These are phyloP conservation scores for Tetraselmis striata DNA, from an alignment of 139 green algal species.

Conservation along the genomic window DNA sequence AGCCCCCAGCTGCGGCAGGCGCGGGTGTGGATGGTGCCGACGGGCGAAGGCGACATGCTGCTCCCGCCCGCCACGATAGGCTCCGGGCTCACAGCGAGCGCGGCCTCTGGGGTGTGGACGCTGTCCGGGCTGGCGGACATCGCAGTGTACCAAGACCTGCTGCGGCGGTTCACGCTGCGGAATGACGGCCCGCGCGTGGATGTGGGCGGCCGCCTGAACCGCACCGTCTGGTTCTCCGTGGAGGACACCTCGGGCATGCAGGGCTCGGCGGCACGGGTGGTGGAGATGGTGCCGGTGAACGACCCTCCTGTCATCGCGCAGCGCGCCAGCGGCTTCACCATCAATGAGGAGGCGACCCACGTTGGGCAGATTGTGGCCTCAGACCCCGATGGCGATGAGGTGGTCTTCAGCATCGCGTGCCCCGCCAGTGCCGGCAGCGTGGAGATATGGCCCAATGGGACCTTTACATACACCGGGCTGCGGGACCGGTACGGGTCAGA, in stretches of 20 bases:
- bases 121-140: background rate
- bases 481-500: background rate
- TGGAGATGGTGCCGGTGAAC: background rate
- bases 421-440: background rate
- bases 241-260: background rate
- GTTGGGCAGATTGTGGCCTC: background rate
- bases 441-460: background rate
- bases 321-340: background rate
- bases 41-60: background rate
- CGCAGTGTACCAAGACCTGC: background rate
- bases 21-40: background rate
- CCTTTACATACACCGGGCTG: background rate
- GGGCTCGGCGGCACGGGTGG: too few relatives aligned
- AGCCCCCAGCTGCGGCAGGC: background rate
- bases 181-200: background rate
- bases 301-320: background rate
- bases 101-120: background rate
- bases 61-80: background rate
- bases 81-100: background rate
- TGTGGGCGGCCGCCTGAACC: background rate
- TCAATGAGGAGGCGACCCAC: background rate
- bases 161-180: background rate
- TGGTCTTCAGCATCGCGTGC: background rate
- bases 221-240: background rate
- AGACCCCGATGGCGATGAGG: background rate